Base-by-base conservation (phyloP, 2,329 filamentous ascomycete species). In the Aspergillus glaucus region DNA sequence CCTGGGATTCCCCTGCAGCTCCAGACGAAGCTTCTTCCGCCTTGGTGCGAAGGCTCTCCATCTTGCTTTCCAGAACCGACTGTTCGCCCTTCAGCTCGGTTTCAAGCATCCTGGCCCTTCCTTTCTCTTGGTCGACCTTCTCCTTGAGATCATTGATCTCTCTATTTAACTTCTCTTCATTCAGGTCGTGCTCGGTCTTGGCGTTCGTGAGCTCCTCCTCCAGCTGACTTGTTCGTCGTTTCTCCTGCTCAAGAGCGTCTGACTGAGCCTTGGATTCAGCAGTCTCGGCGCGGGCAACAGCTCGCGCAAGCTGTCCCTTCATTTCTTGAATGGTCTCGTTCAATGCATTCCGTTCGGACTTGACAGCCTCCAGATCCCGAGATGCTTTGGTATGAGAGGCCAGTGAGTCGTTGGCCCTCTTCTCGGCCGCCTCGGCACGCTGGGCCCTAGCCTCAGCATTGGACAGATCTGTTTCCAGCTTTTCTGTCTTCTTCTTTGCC, bases 1-100 rank as follows among this genome's bases (percentile, higher is more conserved):
- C 87, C 60, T 95, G 90, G 0, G 87, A 82, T 62, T 95, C 88
- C 12, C 90, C 87, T 5, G 84, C 83, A 12, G 82, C 82, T 14
- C 88, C 87, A 2, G 90, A 92, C 1, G 90, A 90, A 0, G 84
- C 88, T 67, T 98, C 93, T 70, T 98, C 93, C 1, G 88, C 89
- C 28, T 87, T 81, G 15, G 84, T 81, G 48, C 93, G 85, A 71
- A 96, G 84, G 7, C 87, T 82, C 69, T 98, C 93, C 48, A 98
- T 78, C 66, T 95, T 94, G 58, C 87, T 85, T 71, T 98, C 94
- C 55, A 95, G 77, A 14, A 85, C 76, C 44, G 78, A 74, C 48
- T 84, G 80, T 68, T 97, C 92, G n/a, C 79, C 79, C 60, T 87
- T 87, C 59, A 94, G 75, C 63, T 96, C 92, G 5, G 85, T 70